Evolutionary conservation across 2,329 filamentous ascomycete genomes (phyloP).

Genomic region (Paraconiothyrium sp.): DNA sequence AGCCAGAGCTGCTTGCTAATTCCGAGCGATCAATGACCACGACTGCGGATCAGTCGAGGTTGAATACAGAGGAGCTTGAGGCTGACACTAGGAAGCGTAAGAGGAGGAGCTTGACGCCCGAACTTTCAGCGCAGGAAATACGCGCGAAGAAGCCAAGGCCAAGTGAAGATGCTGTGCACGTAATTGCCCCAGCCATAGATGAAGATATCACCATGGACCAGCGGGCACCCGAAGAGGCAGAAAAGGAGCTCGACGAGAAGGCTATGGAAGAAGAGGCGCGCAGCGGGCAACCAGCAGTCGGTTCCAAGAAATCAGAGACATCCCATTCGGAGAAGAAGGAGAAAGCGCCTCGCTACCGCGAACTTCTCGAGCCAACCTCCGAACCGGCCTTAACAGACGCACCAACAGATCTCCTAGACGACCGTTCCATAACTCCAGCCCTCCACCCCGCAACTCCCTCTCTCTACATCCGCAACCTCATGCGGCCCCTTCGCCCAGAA

Average conservation of each 20-base stretch:
- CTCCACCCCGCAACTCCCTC: constrained; percentile 53
- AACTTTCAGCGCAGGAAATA: constrained; percentile 45
- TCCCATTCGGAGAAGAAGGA: constrained; percentile 34
- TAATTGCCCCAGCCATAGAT: constrained; percentile 37
- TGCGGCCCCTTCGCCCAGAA: constrained; percentile 80
- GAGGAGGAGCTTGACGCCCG: constrained; percentile 52
- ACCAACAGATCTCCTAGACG: constrained; percentile 29
- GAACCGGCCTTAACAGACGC: constrained; percentile 24
- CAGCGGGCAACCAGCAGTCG: neutral
- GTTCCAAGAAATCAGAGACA: neutral
- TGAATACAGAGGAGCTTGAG: constrained; percentile 49
- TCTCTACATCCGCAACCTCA: constrained; percentile 89
- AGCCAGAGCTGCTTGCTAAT: constrained; percentile 36
- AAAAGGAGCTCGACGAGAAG: constrained; percentile 20
- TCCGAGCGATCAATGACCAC: constrained; percentile 31
- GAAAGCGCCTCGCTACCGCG: constrained; percentile 47
- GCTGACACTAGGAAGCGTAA: constrained; percentile 54
- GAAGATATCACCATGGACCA: constrained; percentile 45
- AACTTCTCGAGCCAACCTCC: constrained; percentile 37
- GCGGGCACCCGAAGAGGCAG: constrained; percentile 30
- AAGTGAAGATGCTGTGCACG: constrained; percentile 44
- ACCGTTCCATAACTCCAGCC: constrained; percentile 47
- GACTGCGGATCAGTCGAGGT: constrained; percentile 43
- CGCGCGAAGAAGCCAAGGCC: constrained; percentile 56
- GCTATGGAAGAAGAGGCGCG: constrained; percentile 1